Percentiles rank a stretch among this genome's conserved stretches.
Evolutionary conservation across 192 early-diverging fungal species (phyloP).

Genomic region (Kickxella alabastrina): DNA sequence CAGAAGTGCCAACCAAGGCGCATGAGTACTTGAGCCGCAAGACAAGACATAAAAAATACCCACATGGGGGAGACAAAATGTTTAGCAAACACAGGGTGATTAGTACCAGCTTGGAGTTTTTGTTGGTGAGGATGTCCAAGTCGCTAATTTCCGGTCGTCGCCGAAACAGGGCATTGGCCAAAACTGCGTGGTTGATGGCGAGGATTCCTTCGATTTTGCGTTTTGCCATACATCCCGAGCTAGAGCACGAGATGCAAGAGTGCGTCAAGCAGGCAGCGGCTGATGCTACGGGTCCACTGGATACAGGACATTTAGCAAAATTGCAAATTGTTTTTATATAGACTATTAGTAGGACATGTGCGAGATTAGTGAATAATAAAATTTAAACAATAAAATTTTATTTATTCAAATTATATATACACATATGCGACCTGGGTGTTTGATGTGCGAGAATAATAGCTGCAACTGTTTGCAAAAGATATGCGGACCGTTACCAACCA

Average conservation of each 20-base stretch:
- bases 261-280: not conserved
- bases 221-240: slow-evolving; percentile 9
- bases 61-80: not conserved
- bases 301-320: too few species aligned
- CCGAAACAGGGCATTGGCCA: slow-evolving; percentile 13
- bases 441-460: too few species aligned
- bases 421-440: too few species aligned
- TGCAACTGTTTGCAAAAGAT: too few species aligned
- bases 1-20: slow-evolving; percentile 16
- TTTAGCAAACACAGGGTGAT: slow-evolving; percentile 14
- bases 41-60: slow-evolving; percentile 16
- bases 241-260: slow-evolving; percentile 9
- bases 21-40: slow-evolving; percentile 35
- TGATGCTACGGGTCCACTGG: too few species aligned
- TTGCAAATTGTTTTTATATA: too few species aligned
- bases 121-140: not conserved
- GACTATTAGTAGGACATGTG: too few species aligned
- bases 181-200: slow-evolving; percentile 16
- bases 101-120: slow-evolving; percentile 3
- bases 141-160: slow-evolving; percentile 1
- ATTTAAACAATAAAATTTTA: too few species aligned
- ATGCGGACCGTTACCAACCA: too few species aligned
- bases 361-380: too few species aligned
- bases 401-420: too few species aligned
- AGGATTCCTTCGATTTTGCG: slow-evolving; percentile 22